A percentile compares a stretch with the other conserved stretches of the same genome.
phyloP scores from a whole-genome alignment of 768 basidiomycete species.

The Leccinum pellstonianum region DNA sequence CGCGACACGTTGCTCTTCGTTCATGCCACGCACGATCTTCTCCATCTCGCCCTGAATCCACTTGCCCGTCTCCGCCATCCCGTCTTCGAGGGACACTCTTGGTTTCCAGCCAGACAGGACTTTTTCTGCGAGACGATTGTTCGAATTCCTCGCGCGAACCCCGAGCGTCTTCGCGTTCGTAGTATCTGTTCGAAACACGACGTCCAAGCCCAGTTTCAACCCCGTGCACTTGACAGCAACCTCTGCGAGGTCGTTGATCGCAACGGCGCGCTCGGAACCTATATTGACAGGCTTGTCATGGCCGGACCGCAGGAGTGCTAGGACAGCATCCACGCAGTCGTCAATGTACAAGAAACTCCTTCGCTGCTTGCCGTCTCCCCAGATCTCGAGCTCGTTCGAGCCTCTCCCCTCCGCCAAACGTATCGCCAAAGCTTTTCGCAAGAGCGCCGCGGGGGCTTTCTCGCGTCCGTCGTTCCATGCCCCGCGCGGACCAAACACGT shows the following conservation, averaged over 20 bases:
- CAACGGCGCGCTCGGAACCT: slow-evolving; percentile 45
- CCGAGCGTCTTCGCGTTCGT: slow-evolving; percentile 39
- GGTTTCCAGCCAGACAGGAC: slow-evolving; percentile 45
- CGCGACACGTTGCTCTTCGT: slow-evolving; percentile 8
- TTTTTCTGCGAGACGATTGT: slow-evolving; percentile 39
- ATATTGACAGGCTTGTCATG: slow-evolving; percentile 44
- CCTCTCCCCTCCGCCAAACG: slow-evolving; percentile 5
- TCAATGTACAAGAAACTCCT: slow-evolving; percentile 57
- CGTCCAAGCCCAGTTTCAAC: slow-evolving; percentile 22
- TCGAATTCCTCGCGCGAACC: slow-evolving; percentile 50
- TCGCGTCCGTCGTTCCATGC: slow-evolving; percentile 55
- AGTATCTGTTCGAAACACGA: slow-evolving; percentile 30
- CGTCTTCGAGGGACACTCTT: slow-evolving; percentile 39
- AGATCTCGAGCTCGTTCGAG: slow-evolving; percentile 44
- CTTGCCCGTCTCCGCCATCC: slow-evolving; percentile 44
- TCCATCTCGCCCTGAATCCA: slow-evolving; percentile 48
- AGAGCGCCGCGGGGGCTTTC: slow-evolving; percentile 56
- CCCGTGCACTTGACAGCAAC: slow-evolving; percentile 38
- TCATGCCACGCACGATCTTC: slow-evolving; percentile 9
- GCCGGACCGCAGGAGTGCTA: slow-evolving; percentile 42
- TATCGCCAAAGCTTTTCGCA: slow-evolving; percentile 49
- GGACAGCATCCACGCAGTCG: slow-evolving; percentile 51
- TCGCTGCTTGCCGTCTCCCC: slow-evolving; percentile 54
- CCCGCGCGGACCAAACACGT: slow-evolving; percentile 55
- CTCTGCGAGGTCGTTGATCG: slow-evolving; percentile 42